These are phyloP conservation scores for Colletotrichum aenigma DNA, from an alignment of 2,329 filamentous ascomycete genomes.

Conservation along the genomic window DNA sequence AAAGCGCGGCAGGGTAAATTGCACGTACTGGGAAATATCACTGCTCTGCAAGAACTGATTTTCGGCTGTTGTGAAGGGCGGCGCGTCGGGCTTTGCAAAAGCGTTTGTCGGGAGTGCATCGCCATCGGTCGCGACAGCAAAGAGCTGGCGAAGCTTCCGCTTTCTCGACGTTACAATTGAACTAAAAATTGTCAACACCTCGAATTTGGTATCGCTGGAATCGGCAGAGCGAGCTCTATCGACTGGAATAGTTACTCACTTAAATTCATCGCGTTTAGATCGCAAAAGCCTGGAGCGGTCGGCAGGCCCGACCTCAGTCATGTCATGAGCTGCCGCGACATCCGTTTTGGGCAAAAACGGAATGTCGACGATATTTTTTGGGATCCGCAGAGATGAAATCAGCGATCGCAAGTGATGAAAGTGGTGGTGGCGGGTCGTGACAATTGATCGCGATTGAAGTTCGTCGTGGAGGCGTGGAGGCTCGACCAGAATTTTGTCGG, in stretches of 20 bases:
- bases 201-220: slow-evolving; percentile 48
- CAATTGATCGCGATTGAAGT: slow-evolving; percentile 24
- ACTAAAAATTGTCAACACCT: slow-evolving; percentile 54
- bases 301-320: slow-evolving; percentile 72
- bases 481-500: slow-evolving; percentile 21
- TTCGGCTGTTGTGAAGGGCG: slow-evolving; percentile 55
- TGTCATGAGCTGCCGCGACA: slow-evolving; percentile 72
- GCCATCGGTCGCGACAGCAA: slow-evolving; percentile 75
- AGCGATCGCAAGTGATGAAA: slow-evolving; percentile 22
- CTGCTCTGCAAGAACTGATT: slow-evolving; percentile 59
- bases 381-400: slow-evolving; percentile 38
- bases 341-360: slow-evolving; percentile 70
- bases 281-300: slow-evolving; percentile 70
- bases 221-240: slow-evolving; percentile 57
- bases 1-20: slow-evolving; percentile 3
- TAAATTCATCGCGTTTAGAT: slow-evolving; percentile 67
- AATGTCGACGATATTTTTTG: slow-evolving; percentile 39
- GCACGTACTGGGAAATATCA: slow-evolving; percentile 65
- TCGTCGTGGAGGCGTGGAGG: slow-evolving; percentile 21
- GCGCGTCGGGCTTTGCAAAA: slow-evolving; percentile 62
- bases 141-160: slow-evolving; percentile 89
- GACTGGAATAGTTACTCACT: slow-evolving; percentile 50
- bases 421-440: slow-evolving; percentile 16
- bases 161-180: slow-evolving; percentile 83
- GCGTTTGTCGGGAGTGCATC: slow-evolving; percentile 64